phyloP scores from a whole-genome alignment of 345 rosid genomes.

The Aurinia saxatilis region DNA sequence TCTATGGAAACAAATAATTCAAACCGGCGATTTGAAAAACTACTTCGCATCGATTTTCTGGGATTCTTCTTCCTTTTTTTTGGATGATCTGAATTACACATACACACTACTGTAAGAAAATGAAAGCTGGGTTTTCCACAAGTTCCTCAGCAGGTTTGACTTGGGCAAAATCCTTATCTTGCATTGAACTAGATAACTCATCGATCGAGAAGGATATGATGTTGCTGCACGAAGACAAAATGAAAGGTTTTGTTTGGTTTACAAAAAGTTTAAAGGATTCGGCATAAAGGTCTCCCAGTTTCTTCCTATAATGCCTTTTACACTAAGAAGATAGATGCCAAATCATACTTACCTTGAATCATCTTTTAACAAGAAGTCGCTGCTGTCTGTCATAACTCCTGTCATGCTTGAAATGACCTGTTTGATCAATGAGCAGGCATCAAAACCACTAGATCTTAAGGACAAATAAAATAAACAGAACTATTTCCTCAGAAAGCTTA shows the following conservation, averaged over 20 bases:
- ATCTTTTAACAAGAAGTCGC: conserved; percentile 84
- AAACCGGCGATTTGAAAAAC: conserved; percentile 5
- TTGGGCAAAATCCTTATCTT: conserved; percentile 76
- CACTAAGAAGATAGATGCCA: not conserved
- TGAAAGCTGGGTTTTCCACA: conserved; percentile 65
- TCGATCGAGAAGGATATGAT: conserved; percentile 82
- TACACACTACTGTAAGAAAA: conserved; percentile 53
- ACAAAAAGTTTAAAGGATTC: not conserved
- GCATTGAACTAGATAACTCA: conserved; percentile 67
- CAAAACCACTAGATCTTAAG: not conserved
- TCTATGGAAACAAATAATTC: not conserved
- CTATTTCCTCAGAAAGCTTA: conserved; percentile 33
- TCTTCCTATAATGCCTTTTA: not conserved
- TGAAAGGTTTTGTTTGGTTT: conserved; percentile 4
- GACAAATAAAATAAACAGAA: not conserved
- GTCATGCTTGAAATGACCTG: conserved; percentile 96
- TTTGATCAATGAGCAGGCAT: not conserved
- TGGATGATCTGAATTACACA: not conserved
- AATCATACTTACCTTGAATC: conserved; percentile 53
- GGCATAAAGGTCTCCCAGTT: not conserved
- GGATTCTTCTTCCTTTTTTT: not conserved
- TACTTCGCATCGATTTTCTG: not conserved
- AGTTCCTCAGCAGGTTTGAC: conserved; percentile 84
- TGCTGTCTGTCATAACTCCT: conserved; percentile 79
- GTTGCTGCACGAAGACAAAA: conserved; percentile 14